Conservation (phyloP, 805 yeast species). For the Kurtzmaniella fragi region DNA sequence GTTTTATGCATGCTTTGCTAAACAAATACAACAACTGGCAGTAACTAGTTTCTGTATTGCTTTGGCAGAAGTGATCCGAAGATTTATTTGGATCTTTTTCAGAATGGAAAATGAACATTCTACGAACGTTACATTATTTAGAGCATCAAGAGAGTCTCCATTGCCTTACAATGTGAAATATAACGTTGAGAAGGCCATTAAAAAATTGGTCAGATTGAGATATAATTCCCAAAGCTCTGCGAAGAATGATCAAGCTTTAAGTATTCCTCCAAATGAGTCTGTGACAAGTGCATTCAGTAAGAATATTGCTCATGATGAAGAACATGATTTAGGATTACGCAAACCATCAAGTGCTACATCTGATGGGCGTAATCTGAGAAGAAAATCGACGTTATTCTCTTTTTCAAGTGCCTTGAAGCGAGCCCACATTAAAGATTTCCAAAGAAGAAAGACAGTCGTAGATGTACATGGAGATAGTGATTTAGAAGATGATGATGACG, state of each 20-base stretch:
- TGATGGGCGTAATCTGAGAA: slow-evolving; percentile 8
- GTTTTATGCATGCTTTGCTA: slow-evolving; percentile 74
- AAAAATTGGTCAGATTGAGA: slow-evolving; percentile 29
- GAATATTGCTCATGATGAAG: slow-evolving; percentile 10
- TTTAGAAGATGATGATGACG: slow-evolving; percentile 27
- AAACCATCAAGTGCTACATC: slow-evolving; percentile 4
- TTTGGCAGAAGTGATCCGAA: slow-evolving; percentile 70
- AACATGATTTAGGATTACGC: slow-evolving; percentile 9
- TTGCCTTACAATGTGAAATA: slow-evolving; percentile 61
- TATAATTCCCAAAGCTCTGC: slow-evolving; percentile 10
- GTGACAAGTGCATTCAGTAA: slow-evolving; percentile 5
- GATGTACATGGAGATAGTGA: slow-evolving; percentile 30
- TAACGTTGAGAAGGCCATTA: slow-evolving; percentile 32
- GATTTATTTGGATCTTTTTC: slow-evolving; percentile 86
- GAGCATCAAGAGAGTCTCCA: slow-evolving; percentile 85
- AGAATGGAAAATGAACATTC: slow-evolving; percentile 97
- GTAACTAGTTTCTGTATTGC: slow-evolving; percentile 81
- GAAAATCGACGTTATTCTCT: slow-evolving; percentile 33
- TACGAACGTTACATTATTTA: slow-evolving; percentile 75
- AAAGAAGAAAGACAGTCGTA: slow-evolving; percentile 46
- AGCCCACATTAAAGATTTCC: slow-evolving; percentile 86
- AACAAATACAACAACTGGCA: slow-evolving; percentile 82
- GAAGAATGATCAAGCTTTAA: background rate
- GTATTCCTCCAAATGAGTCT: background rate
- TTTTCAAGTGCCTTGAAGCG: slow-evolving; percentile 55